Base-by-base conservation (phyloP, 2,329 filamentous ascomycete species). In the Dactylellina parvicollis region DNA sequence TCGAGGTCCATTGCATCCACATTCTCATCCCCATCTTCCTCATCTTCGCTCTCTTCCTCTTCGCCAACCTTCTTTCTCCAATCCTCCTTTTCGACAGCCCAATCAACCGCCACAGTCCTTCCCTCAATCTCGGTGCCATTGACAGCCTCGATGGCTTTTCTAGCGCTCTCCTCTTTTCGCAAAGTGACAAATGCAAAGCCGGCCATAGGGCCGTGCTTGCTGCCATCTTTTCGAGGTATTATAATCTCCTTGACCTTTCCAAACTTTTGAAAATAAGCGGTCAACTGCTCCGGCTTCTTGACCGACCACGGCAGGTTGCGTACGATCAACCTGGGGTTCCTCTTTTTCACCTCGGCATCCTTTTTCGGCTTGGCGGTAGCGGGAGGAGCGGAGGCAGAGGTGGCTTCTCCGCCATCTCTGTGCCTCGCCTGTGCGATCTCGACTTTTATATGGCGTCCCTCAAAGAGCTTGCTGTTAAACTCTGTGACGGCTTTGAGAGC, bases 281-380 rank as follows among this genome's bases (percentile, higher is more conserved):
- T 84, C 70, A 99, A 83, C 79, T 98, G 90, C 30, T 96, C 90
- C 0, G 91, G 85, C 7, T 88, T 90, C 82, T 96, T 96, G 79
- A 99, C 90, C 77, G 90, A 96, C 95, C 95, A 99, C 0, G 95
- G 94, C 79, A 99, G 80, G 80, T 99, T 99, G 79, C 95, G 88
- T 52, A 99, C 88, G 80, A 99, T 95, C 76, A 95, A 82, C 80
- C 91, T 93, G 0, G 90, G 88, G 0, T 89, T 85, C n/a, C 77
- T 56, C 78, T 87, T 86, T 70, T 85, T 83, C 14, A 85, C 83
- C 76, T 87, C 84, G 76, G 89, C 87, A 77, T 86, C 85, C 71
- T 83, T 82, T n/a, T 14, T 22, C 8, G 52, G 44, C 18, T 38
- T 57, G 78, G 70, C 46, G 12, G 24, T 30, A 12, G 47, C 22